Percentiles rank a stretch among this genome's conserved stretches.
phyloP scores from a whole-genome alignment of 441 rosid species.

The Syzygium syzygioides region DNA sequence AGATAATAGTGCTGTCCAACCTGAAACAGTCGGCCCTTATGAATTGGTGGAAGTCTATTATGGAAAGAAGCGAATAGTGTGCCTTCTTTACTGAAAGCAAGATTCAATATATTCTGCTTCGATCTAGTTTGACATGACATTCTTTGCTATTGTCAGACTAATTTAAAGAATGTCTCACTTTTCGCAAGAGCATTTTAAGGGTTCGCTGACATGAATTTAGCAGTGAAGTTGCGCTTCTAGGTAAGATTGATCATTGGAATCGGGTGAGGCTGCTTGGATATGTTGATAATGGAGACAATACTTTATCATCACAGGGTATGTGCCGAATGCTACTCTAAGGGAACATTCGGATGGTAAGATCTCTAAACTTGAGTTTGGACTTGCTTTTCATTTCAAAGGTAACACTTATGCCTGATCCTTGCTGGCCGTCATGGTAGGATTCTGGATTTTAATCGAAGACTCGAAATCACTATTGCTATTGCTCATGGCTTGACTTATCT shows the following conservation, averaged over 20 bases:
- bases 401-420: neutral
- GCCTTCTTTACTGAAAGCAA: neutral
- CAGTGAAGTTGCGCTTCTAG: slow-evolving; percentile 89
- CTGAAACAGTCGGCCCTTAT: neutral
- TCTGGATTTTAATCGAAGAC: slow-evolving; percentile 87
- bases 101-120: neutral
- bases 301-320: slow-evolving; percentile 87
- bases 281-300: slow-evolving; percentile 72
- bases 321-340: slow-evolving; percentile 87
- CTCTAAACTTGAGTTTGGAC: neutral
- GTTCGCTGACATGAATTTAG: slow-evolving; percentile 62
- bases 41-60: neutral
- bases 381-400: neutral
- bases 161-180: neutral
- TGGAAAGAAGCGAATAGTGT: neutral
- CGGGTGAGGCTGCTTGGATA: slow-evolving; percentile 87
- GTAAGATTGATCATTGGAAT: slow-evolving; percentile 85
- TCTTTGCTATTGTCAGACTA: neutral
- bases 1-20: neutral
- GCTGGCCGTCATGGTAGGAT: slow-evolving; percentile 63
- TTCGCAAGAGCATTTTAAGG: slow-evolving; percentile 62
- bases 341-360: slow-evolving; percentile 93
- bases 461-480: slow-evolving; percentile 81
- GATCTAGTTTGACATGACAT: neutral
- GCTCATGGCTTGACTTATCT: slow-evolving; percentile 96